These are phyloP conservation scores for Cytauxzoon felis DNA, from an alignment of 169 alveolate species.

Conservation along the genomic window DNA sequence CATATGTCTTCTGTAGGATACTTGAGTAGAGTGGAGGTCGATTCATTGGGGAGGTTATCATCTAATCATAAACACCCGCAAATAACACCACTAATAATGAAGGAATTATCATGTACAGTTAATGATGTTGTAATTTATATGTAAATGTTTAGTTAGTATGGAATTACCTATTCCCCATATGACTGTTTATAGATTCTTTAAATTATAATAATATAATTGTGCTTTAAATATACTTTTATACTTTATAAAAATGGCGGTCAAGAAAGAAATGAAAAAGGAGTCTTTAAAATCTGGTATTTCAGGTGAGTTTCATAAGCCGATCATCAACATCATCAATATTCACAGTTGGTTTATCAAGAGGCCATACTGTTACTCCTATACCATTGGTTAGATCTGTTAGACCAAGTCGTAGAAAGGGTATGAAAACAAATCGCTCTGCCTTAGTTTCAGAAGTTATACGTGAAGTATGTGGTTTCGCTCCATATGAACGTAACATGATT, in stretches of 20 bases:
- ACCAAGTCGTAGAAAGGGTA: constrained; percentile 85
- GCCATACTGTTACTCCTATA: constrained; percentile 78
- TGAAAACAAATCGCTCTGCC: constrained; percentile 85
- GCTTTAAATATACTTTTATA: neutral
- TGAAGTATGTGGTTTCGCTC: constrained; percentile 98
- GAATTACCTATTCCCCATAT: too few species aligned
- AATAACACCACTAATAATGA: constrained; percentile 37
- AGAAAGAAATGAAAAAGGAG: constrained; percentile 55
- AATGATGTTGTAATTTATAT: too few species aligned
- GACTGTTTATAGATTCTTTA: neutral
- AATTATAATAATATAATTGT: neutral
- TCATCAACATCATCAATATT: neutral
- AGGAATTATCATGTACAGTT: neutral
- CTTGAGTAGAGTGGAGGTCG: constrained; percentile 39
- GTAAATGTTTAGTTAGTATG: too few species aligned
- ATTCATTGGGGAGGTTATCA: constrained; percentile 13
- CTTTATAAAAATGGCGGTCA: constrained; percentile 28
- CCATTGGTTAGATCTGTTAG: constrained; percentile 68
- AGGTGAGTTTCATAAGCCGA: constrained; percentile 26
- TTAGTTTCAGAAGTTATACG: constrained; percentile 90
- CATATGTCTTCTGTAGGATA: too few species aligned
- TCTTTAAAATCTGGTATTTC: constrained; percentile 50
- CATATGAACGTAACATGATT: constrained; percentile 96
- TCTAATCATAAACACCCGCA: constrained; percentile 41
- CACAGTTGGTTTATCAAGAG: constrained; percentile 77